phyloP scores from a whole-genome alignment of 23 red algal genomes.

The Pyropia yezoensis region DNA sequence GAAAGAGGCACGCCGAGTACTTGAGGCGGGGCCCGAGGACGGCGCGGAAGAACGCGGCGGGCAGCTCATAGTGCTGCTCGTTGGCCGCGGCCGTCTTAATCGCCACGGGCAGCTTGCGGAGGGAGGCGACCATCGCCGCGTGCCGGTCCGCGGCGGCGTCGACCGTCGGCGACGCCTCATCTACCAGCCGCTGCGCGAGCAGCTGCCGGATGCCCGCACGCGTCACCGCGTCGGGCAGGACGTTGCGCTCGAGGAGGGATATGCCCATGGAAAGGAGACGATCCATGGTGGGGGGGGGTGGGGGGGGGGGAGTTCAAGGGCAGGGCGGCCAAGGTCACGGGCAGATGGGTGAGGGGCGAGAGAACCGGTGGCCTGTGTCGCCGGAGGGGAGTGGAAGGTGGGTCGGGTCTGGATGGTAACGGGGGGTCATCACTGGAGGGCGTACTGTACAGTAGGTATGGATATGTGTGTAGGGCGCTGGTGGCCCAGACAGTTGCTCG shows the following conservation, averaged over 20 bases:
- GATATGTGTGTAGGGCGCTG: no score
- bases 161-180: conserved; percentile 21
- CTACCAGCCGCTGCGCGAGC: conserved; percentile 36
- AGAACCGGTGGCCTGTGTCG: no score
- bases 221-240: conserved; percentile 66
- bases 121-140: conserved; percentile 52
- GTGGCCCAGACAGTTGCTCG: no score
- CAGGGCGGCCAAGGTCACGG: no score
- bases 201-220: conserved; percentile 77
- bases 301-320: background rate
- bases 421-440: no score
- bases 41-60: conserved; percentile 61
- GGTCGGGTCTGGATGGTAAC: no score
- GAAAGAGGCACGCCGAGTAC: conserved; percentile 57
- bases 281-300: background rate
- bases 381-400: no score
- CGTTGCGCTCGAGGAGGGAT: conserved; percentile 70
- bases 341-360: no score
- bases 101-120: conserved; percentile 36
- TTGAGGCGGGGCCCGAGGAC: conserved; percentile 78
- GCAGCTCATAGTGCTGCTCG: conserved; percentile 97
- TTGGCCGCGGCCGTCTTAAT: conserved; percentile 75
- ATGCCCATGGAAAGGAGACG: conserved; percentile 23
- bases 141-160: conserved; percentile 47
- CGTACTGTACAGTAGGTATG: no score